phyloP scores from a whole-genome alignment of 768 basidiomycete genomes.

The Nidularia sp. region DNA sequence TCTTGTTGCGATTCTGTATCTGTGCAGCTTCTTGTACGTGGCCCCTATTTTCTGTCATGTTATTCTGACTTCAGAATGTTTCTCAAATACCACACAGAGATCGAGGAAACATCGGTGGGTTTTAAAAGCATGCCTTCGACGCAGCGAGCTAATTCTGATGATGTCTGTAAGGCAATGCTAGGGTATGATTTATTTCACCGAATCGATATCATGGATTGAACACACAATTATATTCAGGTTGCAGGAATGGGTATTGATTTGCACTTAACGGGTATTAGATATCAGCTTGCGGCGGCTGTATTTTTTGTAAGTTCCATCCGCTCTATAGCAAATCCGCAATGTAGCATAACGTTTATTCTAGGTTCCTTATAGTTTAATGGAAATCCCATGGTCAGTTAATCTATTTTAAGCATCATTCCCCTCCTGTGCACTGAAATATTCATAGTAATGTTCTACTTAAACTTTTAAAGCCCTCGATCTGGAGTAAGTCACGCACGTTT shows the following conservation, averaged over 20 bases:
- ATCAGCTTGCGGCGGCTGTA: slow-evolving; percentile 20
- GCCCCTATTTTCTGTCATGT: background rate
- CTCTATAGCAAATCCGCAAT: too few species aligned
- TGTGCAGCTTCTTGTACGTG: slow-evolving; percentile 29
- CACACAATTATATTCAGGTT: slow-evolving; percentile 15
- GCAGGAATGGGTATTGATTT: slow-evolving; percentile 38
- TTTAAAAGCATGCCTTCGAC: background rate
- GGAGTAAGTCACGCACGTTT: slow-evolving; percentile 11
- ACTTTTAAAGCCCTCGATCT: slow-evolving; percentile 19
- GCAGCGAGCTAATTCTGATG: background rate
- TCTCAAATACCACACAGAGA: background rate
- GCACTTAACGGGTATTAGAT: slow-evolving; percentile 16
- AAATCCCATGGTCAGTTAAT: slow-evolving; percentile 17
- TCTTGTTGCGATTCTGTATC: slow-evolving; percentile 29
- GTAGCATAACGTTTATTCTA: slow-evolving; percentile 1
- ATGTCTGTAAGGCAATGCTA: slow-evolving; percentile 29
- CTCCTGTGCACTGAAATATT: background rate
- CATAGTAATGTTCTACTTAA: slow-evolving; percentile 18
- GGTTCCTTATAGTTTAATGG: slow-evolving; percentile 21
- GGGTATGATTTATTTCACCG: slow-evolving; percentile 4
- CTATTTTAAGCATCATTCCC: background rate
- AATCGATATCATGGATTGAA: background rate
- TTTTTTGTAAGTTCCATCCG: slow-evolving; percentile 15
- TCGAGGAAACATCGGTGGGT: background rate
- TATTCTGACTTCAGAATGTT: background rate